A percentile compares a stretch with the other conserved stretches of the same genome.
These are phyloP conservation scores for Vicia sativa DNA, from an alignment of 306 rosid genomes.

Conservation along the genomic window DNA sequence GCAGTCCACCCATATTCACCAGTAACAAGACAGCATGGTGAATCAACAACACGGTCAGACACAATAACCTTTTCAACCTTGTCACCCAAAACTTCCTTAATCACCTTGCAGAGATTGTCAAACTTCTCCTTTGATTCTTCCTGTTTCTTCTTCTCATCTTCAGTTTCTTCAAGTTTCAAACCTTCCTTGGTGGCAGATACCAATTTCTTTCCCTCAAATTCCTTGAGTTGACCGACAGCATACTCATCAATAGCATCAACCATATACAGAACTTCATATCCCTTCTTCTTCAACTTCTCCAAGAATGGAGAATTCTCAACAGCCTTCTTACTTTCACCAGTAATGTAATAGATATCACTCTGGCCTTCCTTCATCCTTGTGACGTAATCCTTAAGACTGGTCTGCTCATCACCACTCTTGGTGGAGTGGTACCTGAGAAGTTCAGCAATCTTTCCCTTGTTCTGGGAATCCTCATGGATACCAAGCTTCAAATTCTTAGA, in stretches of 20 bases:
- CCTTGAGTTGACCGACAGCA: slow-evolving; percentile 84
- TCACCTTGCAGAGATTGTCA: slow-evolving; percentile 78
- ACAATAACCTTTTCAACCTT: slow-evolving; percentile 78
- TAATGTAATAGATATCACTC: slow-evolving; percentile 74
- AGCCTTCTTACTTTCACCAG: slow-evolving; percentile 87
- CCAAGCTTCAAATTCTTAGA: slow-evolving; percentile 87
- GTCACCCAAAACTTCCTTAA: slow-evolving; percentile 85
- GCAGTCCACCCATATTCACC: slow-evolving; percentile 94
- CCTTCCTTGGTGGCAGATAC: slow-evolving; percentile 93
- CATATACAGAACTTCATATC: slow-evolving; percentile 76
- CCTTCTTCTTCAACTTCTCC: slow-evolving; percentile 86
- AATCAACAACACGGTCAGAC: slow-evolving; percentile 81
- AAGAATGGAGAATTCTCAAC: slow-evolving; percentile 89
- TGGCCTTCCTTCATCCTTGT: slow-evolving; percentile 95
- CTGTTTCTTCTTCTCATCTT: slow-evolving; percentile 63
- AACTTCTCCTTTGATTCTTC: slow-evolving; percentile 70
- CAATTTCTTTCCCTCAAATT: slow-evolving; percentile 81
- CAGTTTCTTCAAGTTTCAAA: slow-evolving; percentile 69
- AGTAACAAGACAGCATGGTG: slow-evolving; percentile 89
- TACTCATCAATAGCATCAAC: slow-evolving; percentile 91
- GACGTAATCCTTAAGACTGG: slow-evolving; percentile 83
- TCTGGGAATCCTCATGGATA: slow-evolving; percentile 77
- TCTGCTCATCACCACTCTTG: slow-evolving; percentile 84
- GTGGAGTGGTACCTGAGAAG: slow-evolving; percentile 81
- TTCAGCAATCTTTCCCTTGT: slow-evolving; percentile 79